Evolutionary conservation across 2,329 filamentous ascomycete genomes (phyloP), one percentile per base, ranked within the genome.

Genomic region (Pestalotiopsis sp.): DNA sequence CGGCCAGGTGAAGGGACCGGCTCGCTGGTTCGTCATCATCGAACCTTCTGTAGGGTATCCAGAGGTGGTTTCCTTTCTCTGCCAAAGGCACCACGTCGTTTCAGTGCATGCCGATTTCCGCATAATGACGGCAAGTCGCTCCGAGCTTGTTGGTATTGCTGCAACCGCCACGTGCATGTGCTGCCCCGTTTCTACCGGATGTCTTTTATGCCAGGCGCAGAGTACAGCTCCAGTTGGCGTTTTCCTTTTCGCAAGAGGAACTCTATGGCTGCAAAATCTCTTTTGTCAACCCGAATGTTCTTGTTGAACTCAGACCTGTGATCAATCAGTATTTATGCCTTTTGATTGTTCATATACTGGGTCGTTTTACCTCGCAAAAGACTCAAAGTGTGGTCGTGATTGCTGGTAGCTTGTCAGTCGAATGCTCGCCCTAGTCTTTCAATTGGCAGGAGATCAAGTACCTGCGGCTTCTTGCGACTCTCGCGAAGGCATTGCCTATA

Each of bases 401-500:
- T 80, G 81, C 90, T 92, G 71, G 70, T n/a, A 20, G 12, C n/a
- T 9, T 58, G 5, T 41, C 36, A 31, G 55, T 36, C 31, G 31
- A 36, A 36, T 58, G 36, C 55, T 17, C 39, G 55, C 17, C 11
- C n/a, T 23, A 36, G 63, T 64, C 49, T 72, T 71, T 70, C 69
- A 67, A 68, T 36, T 36, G 31, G 31, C 75, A 71, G 27, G 58
- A 63, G 41, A 57, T 74, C 27, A 31, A 76, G 75, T 79, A 95
- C 93, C 74, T 82, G 78, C 64, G 95, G 94, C 80, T 99, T 98
- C 76, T 90, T 91, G 69, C 91, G 89, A 69, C 92, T 90, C 76
- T 93, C 93, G 69, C 95, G 89, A 31, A 99, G 84, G 76, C 95
- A 98, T 77, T 90, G 88, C 69, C 95, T 90, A 79, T 98, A 99